Evolutionary conservation across 306 rosid species (phyloP).

Genomic region (Potentilla sterilis): DNA sequence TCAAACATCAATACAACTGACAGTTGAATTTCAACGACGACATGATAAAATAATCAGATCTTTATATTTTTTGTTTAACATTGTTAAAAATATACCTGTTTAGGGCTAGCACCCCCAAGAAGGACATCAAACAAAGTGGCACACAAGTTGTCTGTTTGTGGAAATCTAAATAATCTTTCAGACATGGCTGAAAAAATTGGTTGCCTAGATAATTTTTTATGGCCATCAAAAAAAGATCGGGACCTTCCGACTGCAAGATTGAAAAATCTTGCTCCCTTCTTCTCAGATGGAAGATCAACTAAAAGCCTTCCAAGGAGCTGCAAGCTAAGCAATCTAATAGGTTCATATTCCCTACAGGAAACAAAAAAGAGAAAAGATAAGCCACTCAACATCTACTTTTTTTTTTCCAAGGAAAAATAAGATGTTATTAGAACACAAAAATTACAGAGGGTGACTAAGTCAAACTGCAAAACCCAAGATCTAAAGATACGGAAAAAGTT

Average conservation of each 20-base stretch:
- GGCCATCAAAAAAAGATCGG: slow-evolving; percentile 57
- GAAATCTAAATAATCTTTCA: slow-evolving; percentile 87
- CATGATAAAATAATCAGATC: neutral
- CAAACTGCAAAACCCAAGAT: neutral
- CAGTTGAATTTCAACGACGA: neutral
- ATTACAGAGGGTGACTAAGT: neutral
- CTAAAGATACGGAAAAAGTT: neutral
- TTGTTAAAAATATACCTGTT: slow-evolving; percentile 57
- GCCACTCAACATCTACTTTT: neutral
- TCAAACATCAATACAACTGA: neutral
- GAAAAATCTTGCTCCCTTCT: slow-evolving; percentile 90
- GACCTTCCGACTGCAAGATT: slow-evolving; percentile 69
- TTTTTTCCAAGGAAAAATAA: neutral
- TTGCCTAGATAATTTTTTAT: slow-evolving; percentile 58
- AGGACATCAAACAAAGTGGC: slow-evolving; percentile 95
- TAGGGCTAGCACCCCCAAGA: slow-evolving; percentile 99
- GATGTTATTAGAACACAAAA: neutral
- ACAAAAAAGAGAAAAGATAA: slow-evolving; percentile 15
- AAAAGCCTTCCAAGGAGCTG: slow-evolving; percentile 93
- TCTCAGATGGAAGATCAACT: slow-evolving; percentile 88
- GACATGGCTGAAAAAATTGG: slow-evolving; percentile 78
- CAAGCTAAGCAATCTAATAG: slow-evolving; percentile 88
- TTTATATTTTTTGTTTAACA: neutral
- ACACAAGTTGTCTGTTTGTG: slow-evolving; percentile 79
- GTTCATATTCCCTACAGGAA: slow-evolving; percentile 67